Base-by-base conservation (phyloP, 1,284 basidiomycete species). In the Sporisorium scitamineum region DNA sequence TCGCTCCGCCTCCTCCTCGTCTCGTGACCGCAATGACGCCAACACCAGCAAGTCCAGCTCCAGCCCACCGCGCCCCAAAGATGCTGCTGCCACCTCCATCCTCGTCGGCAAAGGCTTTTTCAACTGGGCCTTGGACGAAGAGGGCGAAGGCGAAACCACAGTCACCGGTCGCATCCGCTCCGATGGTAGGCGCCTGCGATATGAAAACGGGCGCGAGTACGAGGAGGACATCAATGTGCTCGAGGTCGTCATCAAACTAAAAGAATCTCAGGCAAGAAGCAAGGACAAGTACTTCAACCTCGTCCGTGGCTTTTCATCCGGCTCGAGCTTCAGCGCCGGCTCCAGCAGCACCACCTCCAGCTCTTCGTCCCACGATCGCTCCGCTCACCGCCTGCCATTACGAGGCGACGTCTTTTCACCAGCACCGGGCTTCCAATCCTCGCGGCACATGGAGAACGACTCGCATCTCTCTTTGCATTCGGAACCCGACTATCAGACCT, bases 61-160 rank as follows among this genome's bases (percentile, higher is more conserved):
- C 31, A 68, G 68, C 29, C 72, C 72, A 16, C 41, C 63, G 2
- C 72, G 67, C 22, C 22, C 65, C 18, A 63, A 71, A 22, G 60
- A 69, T 14, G 50, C 65, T 26, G n/a, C 60, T 27, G 18, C 61
- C 16, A 61, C 70, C 31, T 62, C 71, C 41, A 75, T 84, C 53
- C 61, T 84, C 16, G 81, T 82, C 31, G 83, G 83, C 45, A 84
- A 84, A 52, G 82, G 82, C 48, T 83, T 80, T 58, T 80, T 84
- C 63, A 74, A 78, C 47, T 78, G 80, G 69, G 79, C 70, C 1
- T 56, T 85, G 7, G 78, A 81, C 16, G 82, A 85, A 63, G 56
- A 80, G 5, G 83, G 82, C 18, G 79, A 84, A 9, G 83, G 83
- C n/a, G 70, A 80, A 6, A 77, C 81, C 20, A 60, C 69, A 26